A percentile compares a stretch with the other conserved stretches of the same genome.
These are phyloP conservation scores for Diaporthe citri DNA, from an alignment of 2,329 filamentous ascomycete species.

Conservation along the genomic window DNA sequence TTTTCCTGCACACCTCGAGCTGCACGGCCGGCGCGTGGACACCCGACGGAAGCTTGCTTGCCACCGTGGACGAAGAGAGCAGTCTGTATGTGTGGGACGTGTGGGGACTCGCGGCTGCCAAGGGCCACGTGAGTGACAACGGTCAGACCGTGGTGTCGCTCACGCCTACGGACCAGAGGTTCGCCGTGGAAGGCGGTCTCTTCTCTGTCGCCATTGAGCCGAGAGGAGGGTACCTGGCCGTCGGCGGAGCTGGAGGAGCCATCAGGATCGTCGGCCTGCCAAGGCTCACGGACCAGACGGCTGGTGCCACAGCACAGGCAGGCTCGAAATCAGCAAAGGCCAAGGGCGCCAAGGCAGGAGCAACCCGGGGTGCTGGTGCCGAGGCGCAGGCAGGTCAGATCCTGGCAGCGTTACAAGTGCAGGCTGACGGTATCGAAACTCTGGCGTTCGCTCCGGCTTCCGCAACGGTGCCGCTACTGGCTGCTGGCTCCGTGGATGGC, in stretches of 20 bases:
- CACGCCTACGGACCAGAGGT: conserved; percentile 86
- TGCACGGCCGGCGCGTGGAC: conserved; percentile 95
- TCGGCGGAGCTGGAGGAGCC: conserved; percentile 88
- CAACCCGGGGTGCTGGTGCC: conserved; percentile 43
- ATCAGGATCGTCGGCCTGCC: conserved; percentile 90
- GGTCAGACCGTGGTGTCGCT: conserved; percentile 79
- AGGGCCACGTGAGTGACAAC: conserved; percentile 63
- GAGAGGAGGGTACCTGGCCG: conserved; percentile 81
- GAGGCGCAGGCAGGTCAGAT: conserved; percentile 67
- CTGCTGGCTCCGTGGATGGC: conserved; percentile 78
- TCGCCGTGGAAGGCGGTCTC: conserved; percentile 90
- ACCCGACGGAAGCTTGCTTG: conserved; percentile 85
- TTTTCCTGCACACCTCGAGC: conserved; percentile 88
- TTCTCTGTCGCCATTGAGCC: conserved; percentile 90
- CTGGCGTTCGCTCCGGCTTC: conserved; percentile 71
- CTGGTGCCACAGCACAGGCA: conserved; percentile 38
- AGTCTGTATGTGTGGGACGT: conserved; percentile 94
- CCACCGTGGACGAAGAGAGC: conserved; percentile 89
- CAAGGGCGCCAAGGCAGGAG: conserved; percentile 44
- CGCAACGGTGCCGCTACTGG: conserved; percentile 62
- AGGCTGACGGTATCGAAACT: conserved; percentile 82
- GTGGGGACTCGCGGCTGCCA: conserved; percentile 80
- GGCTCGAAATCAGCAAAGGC: conserved; percentile 41
- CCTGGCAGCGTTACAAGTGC: conserved; percentile 84
- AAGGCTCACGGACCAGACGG: conserved; percentile 57